Percentiles rank a stretch among this genome's conserved stretches.
Conservation (phyloP, 495 filamentous ascomycete genomes). For the Jackrogersella minutella region DNA sequence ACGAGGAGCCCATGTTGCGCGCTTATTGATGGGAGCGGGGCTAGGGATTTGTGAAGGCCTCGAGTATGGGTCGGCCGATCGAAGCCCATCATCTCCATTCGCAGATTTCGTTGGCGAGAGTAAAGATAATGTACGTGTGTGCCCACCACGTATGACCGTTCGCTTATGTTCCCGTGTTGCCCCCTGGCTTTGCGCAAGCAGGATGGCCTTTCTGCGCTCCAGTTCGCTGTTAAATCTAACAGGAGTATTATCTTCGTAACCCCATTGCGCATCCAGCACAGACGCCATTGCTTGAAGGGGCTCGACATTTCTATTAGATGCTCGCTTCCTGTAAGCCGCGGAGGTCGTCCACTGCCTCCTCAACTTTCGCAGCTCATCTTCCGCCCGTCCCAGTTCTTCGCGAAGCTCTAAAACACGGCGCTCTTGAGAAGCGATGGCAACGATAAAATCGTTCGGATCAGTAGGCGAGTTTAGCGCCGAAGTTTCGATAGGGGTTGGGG, state of each 20-base stretch:
- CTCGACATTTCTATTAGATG: constrained; percentile 66
- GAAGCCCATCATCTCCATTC: constrained; percentile 42
- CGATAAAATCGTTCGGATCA: constrained; percentile 81
- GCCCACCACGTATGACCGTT: constrained; percentile 61
- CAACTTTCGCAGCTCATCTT: constrained; percentile 74
- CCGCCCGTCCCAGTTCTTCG: constrained; percentile 85
- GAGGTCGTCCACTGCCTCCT: constrained; percentile 84
- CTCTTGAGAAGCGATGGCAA: constrained; percentile 90
- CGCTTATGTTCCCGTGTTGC: constrained; percentile 51
- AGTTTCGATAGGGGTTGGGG: constrained; percentile 56
- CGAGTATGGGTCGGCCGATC: constrained; percentile 39
- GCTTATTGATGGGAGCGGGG: constrained; percentile 49
- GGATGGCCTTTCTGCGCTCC: constrained; percentile 67
- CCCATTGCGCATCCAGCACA: constrained; percentile 29
- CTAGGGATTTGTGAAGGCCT: constrained; percentile 30
- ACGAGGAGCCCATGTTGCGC: constrained; percentile 57
- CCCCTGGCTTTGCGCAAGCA: constrained; percentile 66
- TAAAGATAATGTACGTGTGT: constrained; percentile 82
- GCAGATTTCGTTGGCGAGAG: constrained; percentile 69
- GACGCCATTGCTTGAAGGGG: constrained; percentile 54
- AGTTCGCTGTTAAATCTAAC: constrained; percentile 57
- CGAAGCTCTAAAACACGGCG: constrained; percentile 89
- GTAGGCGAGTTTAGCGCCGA: constrained; percentile 58
- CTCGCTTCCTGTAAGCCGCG: constrained; percentile 79
- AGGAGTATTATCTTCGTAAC: constrained; percentile 49